Percentiles rank a stretch among this genome's conserved stretches.
phyloP scores from a whole-genome alignment of 805 yeast species.

The Wickerhamomyces hampshirensis region DNA sequence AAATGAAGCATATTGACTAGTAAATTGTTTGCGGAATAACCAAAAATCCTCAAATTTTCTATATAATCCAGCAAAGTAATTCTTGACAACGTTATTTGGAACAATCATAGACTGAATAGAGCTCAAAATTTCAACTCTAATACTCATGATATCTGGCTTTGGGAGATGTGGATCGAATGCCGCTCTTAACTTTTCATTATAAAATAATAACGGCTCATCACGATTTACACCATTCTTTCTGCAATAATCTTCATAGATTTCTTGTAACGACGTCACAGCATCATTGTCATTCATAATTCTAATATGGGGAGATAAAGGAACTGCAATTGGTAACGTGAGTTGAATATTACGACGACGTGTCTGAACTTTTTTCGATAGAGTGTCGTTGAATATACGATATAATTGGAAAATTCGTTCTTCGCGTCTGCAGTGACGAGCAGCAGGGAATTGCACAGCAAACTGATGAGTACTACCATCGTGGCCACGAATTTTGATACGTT shows the following conservation, averaged over 20 bases:
- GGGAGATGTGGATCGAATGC: constrained; percentile 93
- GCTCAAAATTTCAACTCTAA: constrained; percentile 85
- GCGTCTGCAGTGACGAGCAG: constrained; percentile 94
- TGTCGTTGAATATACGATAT: constrained; percentile 83
- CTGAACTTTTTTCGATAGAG: constrained; percentile 76
- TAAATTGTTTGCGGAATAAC: constrained; percentile 92
- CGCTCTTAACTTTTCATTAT: constrained; percentile 79
- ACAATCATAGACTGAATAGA: constrained; percentile 85
- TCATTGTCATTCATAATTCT: constrained; percentile 81
- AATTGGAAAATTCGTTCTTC: constrained; percentile 93
- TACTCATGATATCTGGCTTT: constrained; percentile 84
- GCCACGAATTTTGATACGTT: constrained; percentile 84
- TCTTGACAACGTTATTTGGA: constrained; percentile 77
- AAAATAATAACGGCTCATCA: constrained; percentile 87
- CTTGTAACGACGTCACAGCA: constrained; percentile 70
- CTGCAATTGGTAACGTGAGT: constrained; percentile 85
- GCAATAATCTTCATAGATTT: constrained; percentile 85
- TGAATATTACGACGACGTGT: constrained; percentile 79
- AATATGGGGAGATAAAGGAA: constrained; percentile 92
- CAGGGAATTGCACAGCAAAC: constrained; percentile 96
- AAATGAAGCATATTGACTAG: constrained; percentile 91
- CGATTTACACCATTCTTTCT: constrained; percentile 64
- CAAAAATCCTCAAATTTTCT: constrained; percentile 89
- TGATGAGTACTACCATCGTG: constrained; percentile 89
- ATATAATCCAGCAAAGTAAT: constrained; percentile 67